Percentiles rank a stretch among this genome's conserved stretches.
phyloP scores from a whole-genome alignment of 805 yeast species.

The Isabelozyma pseudorhagii region DNA sequence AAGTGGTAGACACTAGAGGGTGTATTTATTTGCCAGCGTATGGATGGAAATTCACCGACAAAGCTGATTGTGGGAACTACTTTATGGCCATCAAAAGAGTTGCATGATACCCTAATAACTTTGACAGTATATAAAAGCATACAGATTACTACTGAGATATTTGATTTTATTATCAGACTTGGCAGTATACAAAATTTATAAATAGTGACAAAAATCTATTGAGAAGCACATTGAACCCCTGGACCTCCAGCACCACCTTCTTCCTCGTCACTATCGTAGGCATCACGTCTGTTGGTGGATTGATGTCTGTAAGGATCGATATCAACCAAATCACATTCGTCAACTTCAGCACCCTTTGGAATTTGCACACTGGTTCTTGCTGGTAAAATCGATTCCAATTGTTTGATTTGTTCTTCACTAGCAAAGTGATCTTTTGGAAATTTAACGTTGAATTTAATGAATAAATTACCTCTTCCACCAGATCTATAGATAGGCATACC shows the following conservation, averaged over 20 bases:
- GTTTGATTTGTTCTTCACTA: slow-evolving; percentile 67
- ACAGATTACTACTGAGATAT: neutral
- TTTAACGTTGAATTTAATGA: slow-evolving; percentile 79
- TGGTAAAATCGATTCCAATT: slow-evolving; percentile 77
- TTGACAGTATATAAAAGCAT: no score
- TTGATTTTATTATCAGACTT: neutral
- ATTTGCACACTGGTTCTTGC: slow-evolving; percentile 58
- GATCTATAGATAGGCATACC: slow-evolving; percentile 96
- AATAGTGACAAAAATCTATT: slow-evolving; percentile 40
- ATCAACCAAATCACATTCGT: slow-evolving; percentile 72
- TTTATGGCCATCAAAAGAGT: slow-evolving; percentile 76
- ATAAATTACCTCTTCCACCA: slow-evolving; percentile 86
- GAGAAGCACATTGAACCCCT: slow-evolving; percentile 93
- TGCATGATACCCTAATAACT: neutral
- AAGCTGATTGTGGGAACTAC: slow-evolving; percentile 73
- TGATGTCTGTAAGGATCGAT: slow-evolving; percentile 64
- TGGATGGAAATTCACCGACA: slow-evolving; percentile 78
- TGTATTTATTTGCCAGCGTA: slow-evolving; percentile 75
- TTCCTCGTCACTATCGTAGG: slow-evolving; percentile 44
- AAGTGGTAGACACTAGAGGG: slow-evolving; percentile 69
- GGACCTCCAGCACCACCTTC: slow-evolving; percentile 55
- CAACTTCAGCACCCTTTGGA: slow-evolving; percentile 74
- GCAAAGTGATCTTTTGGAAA: slow-evolving; percentile 82
- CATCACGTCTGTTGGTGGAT: slow-evolving; percentile 38
- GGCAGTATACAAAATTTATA: neutral